Evolutionary conservation across 306 rosid species (phyloP), one percentile per base, ranked within the genome.

Genomic region (peach (Prunus persica)): DNA sequence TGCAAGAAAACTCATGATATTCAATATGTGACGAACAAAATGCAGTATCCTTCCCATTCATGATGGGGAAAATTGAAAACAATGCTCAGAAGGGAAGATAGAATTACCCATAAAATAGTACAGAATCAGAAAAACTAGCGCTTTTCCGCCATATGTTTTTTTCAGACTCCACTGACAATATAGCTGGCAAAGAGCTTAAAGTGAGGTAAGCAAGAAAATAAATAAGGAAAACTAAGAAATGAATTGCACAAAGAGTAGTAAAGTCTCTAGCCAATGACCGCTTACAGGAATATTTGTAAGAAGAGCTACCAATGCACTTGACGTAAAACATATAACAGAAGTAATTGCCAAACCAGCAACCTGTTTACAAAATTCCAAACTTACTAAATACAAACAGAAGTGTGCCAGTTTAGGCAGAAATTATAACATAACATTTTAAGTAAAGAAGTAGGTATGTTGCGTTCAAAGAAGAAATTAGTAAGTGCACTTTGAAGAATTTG

Each of bases 231-330:
- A 71, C 56, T 22, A 28, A 24, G 28, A 34, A 67, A 64, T 20
- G 47, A 81, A 49, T 47, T 9, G 22, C 14, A 9, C 15, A 19
- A 52, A n/a, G 32, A 19, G 52, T 55, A 49, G 61, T 15, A 55
- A 54, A 41, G 34, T 64, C 11, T 16, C 30, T 45, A 43, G 28
- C 71, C 38, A 79, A 73, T 72, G 27, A 54, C 64, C 24, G 73
- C 93, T 85, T 91, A 91, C 89, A 64, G 92, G 91, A 78, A 86
- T 78, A 71, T 84, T 84, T 2, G 88, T 89, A 67, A 89, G 75
- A 78, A 91, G 84, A 76, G 85, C 89, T 77, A 86, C 93, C 69
- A 81, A 62, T 51, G 96, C 86, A 71, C 90, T 84, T 73, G 90
- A 73, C 16, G 88, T 67, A 60, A 91, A 91, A 72, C 93, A 89